phyloP scores from a whole-genome alignment of 169 alveolate species.

The Plasmodium gaboni region DNA sequence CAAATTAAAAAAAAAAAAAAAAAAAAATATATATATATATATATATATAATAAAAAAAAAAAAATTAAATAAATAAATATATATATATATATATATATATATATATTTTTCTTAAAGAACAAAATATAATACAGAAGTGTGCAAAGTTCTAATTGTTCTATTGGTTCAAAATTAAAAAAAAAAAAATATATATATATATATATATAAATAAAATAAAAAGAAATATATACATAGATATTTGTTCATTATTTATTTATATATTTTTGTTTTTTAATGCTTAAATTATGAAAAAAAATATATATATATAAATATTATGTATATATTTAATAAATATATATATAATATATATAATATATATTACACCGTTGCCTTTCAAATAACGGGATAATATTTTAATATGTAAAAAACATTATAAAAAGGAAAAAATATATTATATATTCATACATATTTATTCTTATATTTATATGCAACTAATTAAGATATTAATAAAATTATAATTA shows the following conservation, averaged over 20 bases:
- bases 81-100: no score
- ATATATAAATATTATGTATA: conserved; percentile 18
- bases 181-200: not conserved
- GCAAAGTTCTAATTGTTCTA: conserved; percentile 44
- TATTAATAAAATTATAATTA: conserved; percentile 23
- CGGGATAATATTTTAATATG: no score
- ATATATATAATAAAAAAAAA: not conserved
- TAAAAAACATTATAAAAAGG: conserved; percentile 4
- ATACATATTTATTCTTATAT: conserved; percentile 12
- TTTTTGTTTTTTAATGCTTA: conserved; percentile 11
- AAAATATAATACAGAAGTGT: conserved; percentile 36
- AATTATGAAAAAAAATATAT: conserved; percentile 7
- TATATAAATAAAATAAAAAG: no score
- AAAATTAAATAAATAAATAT: conserved; percentile 2
- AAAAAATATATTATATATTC: conserved; percentile 17
- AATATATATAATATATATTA: not conserved
- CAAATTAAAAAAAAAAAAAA: not conserved
- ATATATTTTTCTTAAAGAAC: not conserved
- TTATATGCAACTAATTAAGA: conserved; percentile 22
- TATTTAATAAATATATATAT: not conserved
- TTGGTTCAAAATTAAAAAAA: conserved; percentile 37
- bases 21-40: not conserved
- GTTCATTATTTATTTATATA: conserved; percentile 5
- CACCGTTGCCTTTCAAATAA: no score
- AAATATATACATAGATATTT: conserved; percentile 6